Evolutionary conservation across 2,329 filamentous ascomycete species (phyloP), one percentile per base, ranked within the genome.

Genomic region (Lasiodiplodia hormozganensis): DNA sequence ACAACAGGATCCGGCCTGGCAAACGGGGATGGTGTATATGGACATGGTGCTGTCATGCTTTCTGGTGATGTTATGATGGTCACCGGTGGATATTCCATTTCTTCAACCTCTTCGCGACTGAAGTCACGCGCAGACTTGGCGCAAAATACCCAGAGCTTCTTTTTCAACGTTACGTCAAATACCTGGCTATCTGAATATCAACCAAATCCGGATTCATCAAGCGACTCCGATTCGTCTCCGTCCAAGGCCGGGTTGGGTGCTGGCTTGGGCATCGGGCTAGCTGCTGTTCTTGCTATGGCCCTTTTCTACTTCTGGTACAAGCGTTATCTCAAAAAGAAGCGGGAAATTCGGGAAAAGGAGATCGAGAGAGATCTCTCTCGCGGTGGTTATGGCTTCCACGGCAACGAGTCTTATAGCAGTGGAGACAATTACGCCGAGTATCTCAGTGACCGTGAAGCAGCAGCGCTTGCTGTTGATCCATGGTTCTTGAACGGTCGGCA

Each of bases 91-190:
- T 88, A 87, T 72, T 76, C 76, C 0, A 89, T 89, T 60, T 73
- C 83, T 2, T 70, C 78, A 25, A 72, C 73, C 1, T 78, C 80
- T 1, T 72, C 73, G 2, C 78, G 80, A 1, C 76, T 74, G 51
- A 71, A 75, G 28, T 74, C 76, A 54, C 82, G 84, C 57, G 78
- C 77, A 2, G 73, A 70, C 8, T 73, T 76, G 40, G 72, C 74
- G 5, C 67, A 76, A 62, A 87, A 84, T 73, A 78, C 79, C n/a
- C 73, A 83, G 70, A 74, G 84, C 8, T 85, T 86, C 72, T 85
- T 90, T 62, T 87, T 88, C 77, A 91, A 92, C 73, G 81, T 85
- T 2, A 88, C 87, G 0, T 89, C 88, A 7, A 85, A 84, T 70
- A 78, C 79, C 11, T 91, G 89, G 89, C 74, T 85, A 2, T 80